These are phyloP conservation scores for Saccharum hybrid DNA, from an alignment of 202 grass and related monocot species.

Conservation along the genomic window DNA sequence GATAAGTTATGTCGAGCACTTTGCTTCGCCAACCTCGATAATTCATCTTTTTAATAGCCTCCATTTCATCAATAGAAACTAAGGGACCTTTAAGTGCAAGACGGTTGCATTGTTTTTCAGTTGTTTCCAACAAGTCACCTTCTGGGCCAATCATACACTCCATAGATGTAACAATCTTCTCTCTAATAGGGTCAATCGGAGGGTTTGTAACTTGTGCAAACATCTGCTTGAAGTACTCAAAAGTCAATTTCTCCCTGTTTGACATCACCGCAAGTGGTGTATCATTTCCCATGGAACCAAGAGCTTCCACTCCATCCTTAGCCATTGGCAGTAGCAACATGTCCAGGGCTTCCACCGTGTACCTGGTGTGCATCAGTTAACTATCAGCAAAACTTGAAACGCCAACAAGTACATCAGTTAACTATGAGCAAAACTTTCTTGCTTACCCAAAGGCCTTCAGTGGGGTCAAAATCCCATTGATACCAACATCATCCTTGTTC, in stretches of 20 bases:
- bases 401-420: conserved; percentile 34
- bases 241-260: conserved; percentile 89
- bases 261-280: conserved; percentile 97
- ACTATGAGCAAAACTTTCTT: conserved; percentile 8
- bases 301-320: conserved; percentile 78
- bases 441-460: conserved; percentile 96
- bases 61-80: conserved; percentile 91
- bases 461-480: conserved; percentile 72
- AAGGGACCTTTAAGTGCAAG: conserved; percentile 81
- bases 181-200: conserved; percentile 94
- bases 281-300: conserved; percentile 99
- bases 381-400: conserved; percentile 31
- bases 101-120: conserved; percentile 84
- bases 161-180: conserved; percentile 98
- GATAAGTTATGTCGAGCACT: conserved; percentile 89
- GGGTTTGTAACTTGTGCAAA: conserved; percentile 99
- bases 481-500: conserved; percentile 53
- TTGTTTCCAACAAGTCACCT: conserved; percentile 95
- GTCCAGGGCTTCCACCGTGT: conserved; percentile 88
- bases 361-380: conserved; percentile 60
- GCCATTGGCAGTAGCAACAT: conserved; percentile 97
- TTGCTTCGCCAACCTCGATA: conserved; percentile 90
- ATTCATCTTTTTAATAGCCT: conserved; percentile 95
- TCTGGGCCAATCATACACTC: conserved; percentile 98
- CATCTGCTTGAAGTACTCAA: conserved; percentile 99